Evolutionary conservation across 768 basidiomycete species (phyloP).

Genomic region (Lyophyllum atratum): DNA sequence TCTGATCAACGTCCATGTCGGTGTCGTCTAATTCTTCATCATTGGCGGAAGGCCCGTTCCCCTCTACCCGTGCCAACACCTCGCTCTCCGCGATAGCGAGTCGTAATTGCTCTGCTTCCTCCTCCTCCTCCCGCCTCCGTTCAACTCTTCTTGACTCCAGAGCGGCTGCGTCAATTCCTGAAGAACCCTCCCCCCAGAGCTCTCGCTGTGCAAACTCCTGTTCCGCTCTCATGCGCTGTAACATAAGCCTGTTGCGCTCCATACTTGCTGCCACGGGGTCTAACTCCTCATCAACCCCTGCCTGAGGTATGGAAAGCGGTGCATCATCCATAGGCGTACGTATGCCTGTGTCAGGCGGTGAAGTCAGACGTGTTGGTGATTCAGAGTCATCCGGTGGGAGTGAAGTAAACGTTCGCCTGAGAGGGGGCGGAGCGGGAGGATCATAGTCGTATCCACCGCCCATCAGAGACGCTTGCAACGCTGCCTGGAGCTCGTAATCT

Average conservation of each 20-base stretch:
- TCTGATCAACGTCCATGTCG: slow-evolving; percentile 20
- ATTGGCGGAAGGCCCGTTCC: slow-evolving; percentile 19
- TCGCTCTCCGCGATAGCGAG: slow-evolving; percentile 65
- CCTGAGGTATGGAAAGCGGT: neutral
- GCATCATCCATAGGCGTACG: slow-evolving; percentile 15
- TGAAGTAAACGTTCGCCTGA: slow-evolving; percentile 27
- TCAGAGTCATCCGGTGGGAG: slow-evolving; percentile 6
- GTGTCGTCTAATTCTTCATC: slow-evolving; percentile 21
- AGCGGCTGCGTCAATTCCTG: slow-evolving; percentile 30
- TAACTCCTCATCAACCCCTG: slow-evolving; percentile 20
- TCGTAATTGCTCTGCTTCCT: slow-evolving; percentile 61
- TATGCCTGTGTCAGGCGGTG: slow-evolving; percentile 17
- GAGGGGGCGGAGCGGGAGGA: slow-evolving; percentile 26
- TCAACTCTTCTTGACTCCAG: slow-evolving; percentile 33
- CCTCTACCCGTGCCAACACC: slow-evolving; percentile 37
- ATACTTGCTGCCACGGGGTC: slow-evolving; percentile 71
- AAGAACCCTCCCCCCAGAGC: slow-evolving; percentile 43
- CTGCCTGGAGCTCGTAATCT: slow-evolving; percentile 86
- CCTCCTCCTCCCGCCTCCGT: slow-evolving; percentile 38
- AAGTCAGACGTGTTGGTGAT: slow-evolving; percentile 9
- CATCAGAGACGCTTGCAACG: slow-evolving; percentile 78
- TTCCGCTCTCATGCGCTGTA: slow-evolving; percentile 64
- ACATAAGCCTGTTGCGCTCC: slow-evolving; percentile 59
- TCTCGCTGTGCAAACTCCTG: slow-evolving; percentile 71
- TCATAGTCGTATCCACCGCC: slow-evolving; percentile 17